Percentiles rank a stretch among this genome's conserved stretches.
phyloP scores from a whole-genome alignment of 2,329 filamentous ascomycete species.

The Fusarium longipes region DNA sequence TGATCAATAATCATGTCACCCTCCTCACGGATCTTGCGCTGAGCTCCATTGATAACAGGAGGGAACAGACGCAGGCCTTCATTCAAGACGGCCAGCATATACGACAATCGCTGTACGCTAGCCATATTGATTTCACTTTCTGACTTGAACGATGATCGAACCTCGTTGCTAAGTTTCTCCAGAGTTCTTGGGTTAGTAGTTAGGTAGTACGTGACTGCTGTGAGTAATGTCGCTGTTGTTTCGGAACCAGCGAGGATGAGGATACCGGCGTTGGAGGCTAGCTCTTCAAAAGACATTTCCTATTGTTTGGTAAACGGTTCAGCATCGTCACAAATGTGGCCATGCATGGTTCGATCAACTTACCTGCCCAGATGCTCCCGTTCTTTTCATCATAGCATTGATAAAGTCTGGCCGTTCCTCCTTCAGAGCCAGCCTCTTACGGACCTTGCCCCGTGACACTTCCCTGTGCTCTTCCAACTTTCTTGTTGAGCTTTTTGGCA shows the following conservation, averaged over 20 bases:
- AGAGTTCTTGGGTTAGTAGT: conserved; percentile 33
- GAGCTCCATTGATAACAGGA: not conserved
- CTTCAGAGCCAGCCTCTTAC: not conserved
- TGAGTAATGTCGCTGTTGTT: conserved; percentile 50
- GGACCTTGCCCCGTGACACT: not conserved
- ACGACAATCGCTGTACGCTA: conserved; percentile 23
- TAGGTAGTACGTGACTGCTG: conserved; percentile 47
- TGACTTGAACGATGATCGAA: conserved; percentile 52
- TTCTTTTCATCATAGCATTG: not conserved
- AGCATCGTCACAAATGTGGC: fast-evolving
- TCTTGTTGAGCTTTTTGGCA: not conserved
- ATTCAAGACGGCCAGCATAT: conserved; percentile 53
- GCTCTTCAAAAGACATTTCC: not conserved
- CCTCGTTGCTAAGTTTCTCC: conserved; percentile 51
- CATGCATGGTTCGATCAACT: fast-evolving
- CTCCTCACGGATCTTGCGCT: conserved; percentile 46
- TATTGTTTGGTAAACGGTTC: not conserved
- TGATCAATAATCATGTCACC: conserved; percentile 44
- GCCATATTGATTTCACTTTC: conserved; percentile 53
- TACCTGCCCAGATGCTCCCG: not conserved
- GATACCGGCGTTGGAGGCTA: not conserved
- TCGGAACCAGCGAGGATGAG: conserved; percentile 50
- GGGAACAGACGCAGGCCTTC: conserved; percentile 54
- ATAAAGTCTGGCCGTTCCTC: not conserved
- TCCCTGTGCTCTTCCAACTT: not conserved